A percentile compares a stretch with the other conserved stretches of the same genome.
Evolutionary conservation across 169 alveolate species (phyloP).

Genomic region (Prorocentrum cordatum): DNA sequence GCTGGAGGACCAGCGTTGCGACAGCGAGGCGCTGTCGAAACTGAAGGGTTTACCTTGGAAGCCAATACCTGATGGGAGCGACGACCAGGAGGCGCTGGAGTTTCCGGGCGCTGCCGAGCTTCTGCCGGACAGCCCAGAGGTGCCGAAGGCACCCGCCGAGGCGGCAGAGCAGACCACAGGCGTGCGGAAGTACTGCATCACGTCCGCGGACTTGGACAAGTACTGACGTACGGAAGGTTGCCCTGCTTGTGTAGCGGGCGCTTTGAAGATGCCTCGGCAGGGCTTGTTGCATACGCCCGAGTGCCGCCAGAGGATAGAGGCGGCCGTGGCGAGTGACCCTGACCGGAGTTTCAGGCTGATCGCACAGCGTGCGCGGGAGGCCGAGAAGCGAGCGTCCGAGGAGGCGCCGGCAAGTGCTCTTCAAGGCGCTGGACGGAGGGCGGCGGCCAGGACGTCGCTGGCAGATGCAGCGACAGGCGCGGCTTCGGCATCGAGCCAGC

Average conservation of each 20-base stretch:
- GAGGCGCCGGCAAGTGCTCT: no score
- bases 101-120: background rate
- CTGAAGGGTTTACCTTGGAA: background rate
- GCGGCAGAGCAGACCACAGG: background rate
- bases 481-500: no score
- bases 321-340: no score
- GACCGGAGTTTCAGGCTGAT: no score
- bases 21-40: background rate
- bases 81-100: background rate
- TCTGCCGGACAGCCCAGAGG: slow-evolving; percentile 1
- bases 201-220: background rate
- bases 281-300: no score
- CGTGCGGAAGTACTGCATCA: background rate
- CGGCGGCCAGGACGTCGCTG: no score
- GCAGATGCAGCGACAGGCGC: no score
- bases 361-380: no score
- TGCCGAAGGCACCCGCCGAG: background rate
- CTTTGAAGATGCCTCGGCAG: no score
- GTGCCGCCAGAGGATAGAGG: no score
- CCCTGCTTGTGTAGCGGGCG: background rate
- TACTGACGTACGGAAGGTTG: background rate
- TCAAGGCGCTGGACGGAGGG: no score
- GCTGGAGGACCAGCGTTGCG: slow-evolving; percentile 4
- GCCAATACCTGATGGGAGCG: background rate
- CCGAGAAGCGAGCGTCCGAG: no score